Evolutionary conservation across 2,329 filamentous ascomycete species (phyloP).

Genomic region (Fusarium torulosum): DNA sequence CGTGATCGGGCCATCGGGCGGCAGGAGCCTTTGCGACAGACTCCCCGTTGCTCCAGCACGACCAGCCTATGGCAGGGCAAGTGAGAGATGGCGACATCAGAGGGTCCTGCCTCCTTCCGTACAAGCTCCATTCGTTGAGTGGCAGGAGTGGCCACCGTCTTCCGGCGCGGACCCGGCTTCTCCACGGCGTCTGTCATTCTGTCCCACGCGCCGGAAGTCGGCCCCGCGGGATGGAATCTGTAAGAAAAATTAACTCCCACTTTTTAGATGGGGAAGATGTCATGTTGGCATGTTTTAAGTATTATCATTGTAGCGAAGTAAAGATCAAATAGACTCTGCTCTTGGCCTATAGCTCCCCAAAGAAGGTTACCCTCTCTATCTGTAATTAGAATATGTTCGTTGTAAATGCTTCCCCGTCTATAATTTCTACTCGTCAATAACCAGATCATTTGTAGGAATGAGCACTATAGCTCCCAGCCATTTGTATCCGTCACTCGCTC

Average conservation of each 20-base stretch:
- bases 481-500: conserved; percentile 32
- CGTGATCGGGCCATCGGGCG: conserved; percentile 43
- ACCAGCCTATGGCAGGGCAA: conserved; percentile 30
- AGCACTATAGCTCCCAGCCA: conserved; percentile 14
- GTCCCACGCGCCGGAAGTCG: conserved; percentile 45
- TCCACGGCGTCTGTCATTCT: conserved; percentile 17
- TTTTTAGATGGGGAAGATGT: neutral
- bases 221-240: conserved; percentile 15
- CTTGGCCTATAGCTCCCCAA: neutral
- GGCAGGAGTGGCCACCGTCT: conserved; percentile 22
- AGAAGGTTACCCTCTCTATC: conserved; percentile 13
- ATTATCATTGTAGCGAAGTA: neutral
- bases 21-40: conserved; percentile 30
- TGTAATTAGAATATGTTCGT: conserved; percentile 24
- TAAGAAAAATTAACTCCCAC: neutral
- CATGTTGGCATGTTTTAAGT: neutral
- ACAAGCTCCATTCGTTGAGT: conserved; percentile 31
- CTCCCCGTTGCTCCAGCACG: conserved; percentile 22
- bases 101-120: conserved; percentile 14
- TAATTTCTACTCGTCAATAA: conserved; percentile 2
- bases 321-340: neutral
- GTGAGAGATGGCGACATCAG: conserved; percentile 42
- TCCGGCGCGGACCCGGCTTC: conserved; percentile 17
- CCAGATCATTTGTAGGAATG: conserved; percentile 16
- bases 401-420: conserved; percentile 12